These are phyloP conservation scores for Malassezia furfur DNA, from an alignment of 1,284 basidiomycete species.

Conservation along the genomic window DNA sequence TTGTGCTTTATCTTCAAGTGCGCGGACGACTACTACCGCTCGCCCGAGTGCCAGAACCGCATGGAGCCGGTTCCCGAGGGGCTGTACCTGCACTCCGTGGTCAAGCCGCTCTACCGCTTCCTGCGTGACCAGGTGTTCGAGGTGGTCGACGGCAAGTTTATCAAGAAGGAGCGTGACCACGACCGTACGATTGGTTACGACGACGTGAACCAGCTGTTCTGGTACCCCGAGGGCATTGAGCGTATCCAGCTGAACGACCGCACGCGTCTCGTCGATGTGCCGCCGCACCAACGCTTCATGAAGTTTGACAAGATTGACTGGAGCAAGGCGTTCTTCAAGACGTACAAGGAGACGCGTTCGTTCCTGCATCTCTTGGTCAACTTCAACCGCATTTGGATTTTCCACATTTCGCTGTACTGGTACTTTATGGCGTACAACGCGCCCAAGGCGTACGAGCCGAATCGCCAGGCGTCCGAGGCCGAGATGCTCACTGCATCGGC, in stretches of 20 bases:
- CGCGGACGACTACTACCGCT: constrained; percentile 98
- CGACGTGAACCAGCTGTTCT: constrained; percentile 97
- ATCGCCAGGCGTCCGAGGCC: constrained; percentile 21
- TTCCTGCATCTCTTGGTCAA: constrained; percentile 48
- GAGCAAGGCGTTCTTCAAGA: constrained; percentile 47
- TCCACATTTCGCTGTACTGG: constrained; percentile 47
- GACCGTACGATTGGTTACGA: constrained; percentile 95
- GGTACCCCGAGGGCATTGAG: constrained; percentile 98
- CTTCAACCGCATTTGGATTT: constrained; percentile 49
- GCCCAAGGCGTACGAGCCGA: constrained; percentile 65
- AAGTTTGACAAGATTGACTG: constrained; percentile 49
- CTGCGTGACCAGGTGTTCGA: constrained; percentile 97
- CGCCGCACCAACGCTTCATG: constrained; percentile 47
- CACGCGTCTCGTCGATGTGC: constrained; percentile 54
- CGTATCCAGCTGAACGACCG: constrained; percentile 80
- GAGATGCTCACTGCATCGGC: constrained; percentile 41
- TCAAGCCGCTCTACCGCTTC: constrained; percentile 94
- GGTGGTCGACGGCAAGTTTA: constrained; percentile 87
- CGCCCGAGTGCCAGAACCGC: constrained; percentile 91
- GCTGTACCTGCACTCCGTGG: constrained; percentile 76
- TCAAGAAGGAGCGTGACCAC: constrained; percentile 80
- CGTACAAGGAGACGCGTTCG: constrained; percentile 46
- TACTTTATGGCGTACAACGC: constrained; percentile 63
- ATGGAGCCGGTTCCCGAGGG: constrained; percentile 91
- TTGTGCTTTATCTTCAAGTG: constrained; percentile 99